Conservation (phyloP, 306 rosid genomes). For the Ammopiptanthus mongolicus region DNA sequence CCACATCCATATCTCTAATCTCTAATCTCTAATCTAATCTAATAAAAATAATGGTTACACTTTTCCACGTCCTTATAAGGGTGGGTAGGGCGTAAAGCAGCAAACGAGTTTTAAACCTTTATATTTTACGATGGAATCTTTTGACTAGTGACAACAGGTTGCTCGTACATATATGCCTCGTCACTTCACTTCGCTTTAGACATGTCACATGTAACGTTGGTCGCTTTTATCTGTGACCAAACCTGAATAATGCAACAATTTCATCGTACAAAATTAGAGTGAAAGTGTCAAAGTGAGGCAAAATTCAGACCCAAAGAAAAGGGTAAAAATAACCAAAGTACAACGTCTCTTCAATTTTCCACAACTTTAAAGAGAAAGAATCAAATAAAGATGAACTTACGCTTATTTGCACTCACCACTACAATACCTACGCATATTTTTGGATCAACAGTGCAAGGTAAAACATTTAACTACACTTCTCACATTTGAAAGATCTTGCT, state of each 20-base stretch:
- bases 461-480: too few relatives aligned
- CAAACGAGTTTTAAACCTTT: too few relatives aligned
- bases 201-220: slow-evolving; percentile 14
- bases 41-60: too few relatives aligned
- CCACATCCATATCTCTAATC: too few relatives aligned
- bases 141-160: background rate
- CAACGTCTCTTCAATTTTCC: background rate
- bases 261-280: background rate
- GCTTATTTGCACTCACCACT: background rate
- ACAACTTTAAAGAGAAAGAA: background rate
- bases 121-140: background rate
- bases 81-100: too few relatives aligned
- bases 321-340: background rate
- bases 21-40: too few relatives aligned
- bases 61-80: too few relatives aligned
- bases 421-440: too few relatives aligned
- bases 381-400: background rate
- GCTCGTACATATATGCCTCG: background rate
- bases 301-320: background rate
- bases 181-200: background rate
- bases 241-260: background rate
- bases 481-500: too few relatives aligned
- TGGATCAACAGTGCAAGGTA: too few relatives aligned
- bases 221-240: background rate
- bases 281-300: background rate